Conservation (phyloP, 768 basidiomycete species). For the Lactarius tabidus region DNA sequence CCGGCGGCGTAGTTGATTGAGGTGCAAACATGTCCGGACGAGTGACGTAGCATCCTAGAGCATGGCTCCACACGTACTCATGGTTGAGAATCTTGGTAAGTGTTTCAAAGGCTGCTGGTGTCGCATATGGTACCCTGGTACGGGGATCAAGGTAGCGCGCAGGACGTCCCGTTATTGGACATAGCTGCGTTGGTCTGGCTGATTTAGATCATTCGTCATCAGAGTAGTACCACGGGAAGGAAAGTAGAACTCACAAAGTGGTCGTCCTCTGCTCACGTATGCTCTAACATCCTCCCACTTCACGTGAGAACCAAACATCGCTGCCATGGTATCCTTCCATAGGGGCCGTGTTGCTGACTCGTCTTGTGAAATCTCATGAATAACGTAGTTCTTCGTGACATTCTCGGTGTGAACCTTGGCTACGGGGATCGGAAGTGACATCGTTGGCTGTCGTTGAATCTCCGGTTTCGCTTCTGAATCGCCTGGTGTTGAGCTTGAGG, state of each 20-base stretch:
- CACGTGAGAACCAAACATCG: conserved; percentile 82
- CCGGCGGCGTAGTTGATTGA: neutral
- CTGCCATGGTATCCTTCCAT: conserved; percentile 72
- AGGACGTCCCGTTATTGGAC: conserved; percentile 73
- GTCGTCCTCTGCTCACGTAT: conserved; percentile 60
- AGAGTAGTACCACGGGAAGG: conserved; percentile 8
- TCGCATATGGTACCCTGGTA: conserved; percentile 76
- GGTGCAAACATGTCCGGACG: neutral
- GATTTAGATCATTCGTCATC: neutral
- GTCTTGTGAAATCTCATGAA: conserved; percentile 57
- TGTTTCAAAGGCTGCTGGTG: conserved; percentile 57
- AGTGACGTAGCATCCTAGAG: conserved; percentile 42
- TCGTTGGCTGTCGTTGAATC: neutral
- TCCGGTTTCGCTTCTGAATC: neutral
- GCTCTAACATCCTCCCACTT: conserved; percentile 73
- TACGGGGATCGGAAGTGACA: neutral
- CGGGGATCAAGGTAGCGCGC: conserved; percentile 80
- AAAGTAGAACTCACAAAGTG: conserved; percentile 45
- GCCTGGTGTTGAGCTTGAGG: neutral
- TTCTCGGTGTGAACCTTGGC: conserved; percentile 37
- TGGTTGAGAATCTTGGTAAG: conserved; percentile 61
- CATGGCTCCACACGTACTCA: conserved; percentile 61
- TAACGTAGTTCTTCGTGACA: conserved; percentile 63
- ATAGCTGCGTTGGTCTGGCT: conserved; percentile 65
- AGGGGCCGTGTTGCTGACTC: conserved; percentile 46